Evolutionary conservation across 1,139 yeast species (phyloP).

Genomic region (Yamadazyma atlantica): DNA sequence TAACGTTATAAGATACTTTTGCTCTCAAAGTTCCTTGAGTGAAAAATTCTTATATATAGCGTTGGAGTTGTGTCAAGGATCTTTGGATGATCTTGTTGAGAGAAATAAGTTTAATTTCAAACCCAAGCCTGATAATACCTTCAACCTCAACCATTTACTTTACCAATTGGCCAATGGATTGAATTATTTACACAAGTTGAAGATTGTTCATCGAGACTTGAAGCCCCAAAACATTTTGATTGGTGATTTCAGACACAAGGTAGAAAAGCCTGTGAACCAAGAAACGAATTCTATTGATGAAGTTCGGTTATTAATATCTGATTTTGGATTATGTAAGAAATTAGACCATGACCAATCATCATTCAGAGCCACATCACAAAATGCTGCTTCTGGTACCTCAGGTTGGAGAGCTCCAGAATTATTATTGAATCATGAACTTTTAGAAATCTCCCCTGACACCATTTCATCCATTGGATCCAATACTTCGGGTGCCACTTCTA

Average conservation of each 20-base stretch:
- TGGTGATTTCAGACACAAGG: slow-evolving; percentile 51
- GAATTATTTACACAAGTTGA: slow-evolving; percentile 81
- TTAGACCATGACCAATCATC: slow-evolving; percentile 91
- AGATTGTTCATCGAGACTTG: slow-evolving; percentile 92
- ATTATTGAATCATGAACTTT: slow-evolving; percentile 45
- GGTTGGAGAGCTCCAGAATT: slow-evolving; percentile 99
- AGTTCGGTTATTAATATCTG: slow-evolving; percentile 78
- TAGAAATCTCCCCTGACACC: slow-evolving; percentile 43
- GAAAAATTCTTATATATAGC: slow-evolving; percentile 92
- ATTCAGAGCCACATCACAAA: slow-evolving; percentile 86
- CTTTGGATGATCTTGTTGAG: slow-evolving; percentile 82
- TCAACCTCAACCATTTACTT: slow-evolving; percentile 48
- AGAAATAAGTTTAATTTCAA: slow-evolving; percentile 37
- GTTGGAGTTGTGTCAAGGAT: slow-evolving; percentile 84
- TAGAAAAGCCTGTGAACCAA: not conserved
- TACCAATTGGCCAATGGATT: slow-evolving; percentile 83
- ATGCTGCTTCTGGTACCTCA: slow-evolving; percentile 89
- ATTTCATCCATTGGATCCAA: slow-evolving; percentile 35
- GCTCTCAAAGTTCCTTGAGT: slow-evolving; percentile 72
- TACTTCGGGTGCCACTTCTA: no score
- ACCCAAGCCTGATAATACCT: slow-evolving; percentile 14
- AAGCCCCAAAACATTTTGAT: slow-evolving; percentile 95
- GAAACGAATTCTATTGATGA: slow-evolving; percentile 12
- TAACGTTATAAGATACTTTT: slow-evolving; percentile 87
- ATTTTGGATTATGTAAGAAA: slow-evolving; percentile 92